Evolutionary conservation across 2,329 filamentous ascomycete species (phyloP).

Genomic region (Endoconidiophora laricicola): DNA sequence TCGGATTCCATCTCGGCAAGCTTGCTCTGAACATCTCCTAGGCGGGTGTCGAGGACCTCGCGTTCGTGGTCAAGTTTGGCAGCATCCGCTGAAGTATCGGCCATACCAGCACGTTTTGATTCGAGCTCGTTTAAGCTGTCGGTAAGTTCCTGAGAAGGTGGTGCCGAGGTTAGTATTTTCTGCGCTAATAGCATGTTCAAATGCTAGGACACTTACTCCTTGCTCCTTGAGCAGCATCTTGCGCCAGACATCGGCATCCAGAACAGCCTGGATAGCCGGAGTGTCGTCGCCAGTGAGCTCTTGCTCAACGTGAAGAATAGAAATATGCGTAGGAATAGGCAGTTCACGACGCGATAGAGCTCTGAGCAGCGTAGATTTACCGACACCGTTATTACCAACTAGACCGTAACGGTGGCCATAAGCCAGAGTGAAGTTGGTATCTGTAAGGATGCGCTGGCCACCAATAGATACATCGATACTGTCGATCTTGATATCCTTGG

Average conservation of each 20-base stretch:
- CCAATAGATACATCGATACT: constrained; percentile 89
- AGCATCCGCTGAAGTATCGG: constrained; percentile 83
- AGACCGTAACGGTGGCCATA: constrained; percentile 92
- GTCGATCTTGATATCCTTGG: constrained; percentile 97
- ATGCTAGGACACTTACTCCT: constrained; percentile 36
- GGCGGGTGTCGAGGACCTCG: constrained; percentile 75
- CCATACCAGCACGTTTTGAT: constrained; percentile 57
- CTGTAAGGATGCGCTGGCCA: constrained; percentile 72
- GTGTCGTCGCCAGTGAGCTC: constrained; percentile 95
- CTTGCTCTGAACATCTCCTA: constrained; percentile 82
- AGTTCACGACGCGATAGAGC: constrained; percentile 87
- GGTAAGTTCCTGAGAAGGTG: constrained; percentile 46
- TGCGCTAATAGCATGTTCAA: not conserved
- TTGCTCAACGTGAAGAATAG: constrained; percentile 97
- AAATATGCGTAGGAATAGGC: constrained; percentile 89
- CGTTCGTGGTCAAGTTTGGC: constrained; percentile 70
- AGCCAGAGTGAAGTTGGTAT: constrained; percentile 77
- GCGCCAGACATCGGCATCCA: constrained; percentile 96
- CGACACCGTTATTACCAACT: constrained; percentile 98
- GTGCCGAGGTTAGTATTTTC: not conserved
- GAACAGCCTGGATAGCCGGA: constrained; percentile 78
- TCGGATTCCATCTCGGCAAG: constrained; percentile 97
- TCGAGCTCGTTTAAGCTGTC: constrained; percentile 64
- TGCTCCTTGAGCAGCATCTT: constrained; percentile 88
- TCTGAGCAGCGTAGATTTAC: constrained; percentile 85